Evolutionary conservation across 148 eudicot species (phyloP), one percentile per base, ranked within the genome.

Genomic region (Dianthus caryophyllus): DNA sequence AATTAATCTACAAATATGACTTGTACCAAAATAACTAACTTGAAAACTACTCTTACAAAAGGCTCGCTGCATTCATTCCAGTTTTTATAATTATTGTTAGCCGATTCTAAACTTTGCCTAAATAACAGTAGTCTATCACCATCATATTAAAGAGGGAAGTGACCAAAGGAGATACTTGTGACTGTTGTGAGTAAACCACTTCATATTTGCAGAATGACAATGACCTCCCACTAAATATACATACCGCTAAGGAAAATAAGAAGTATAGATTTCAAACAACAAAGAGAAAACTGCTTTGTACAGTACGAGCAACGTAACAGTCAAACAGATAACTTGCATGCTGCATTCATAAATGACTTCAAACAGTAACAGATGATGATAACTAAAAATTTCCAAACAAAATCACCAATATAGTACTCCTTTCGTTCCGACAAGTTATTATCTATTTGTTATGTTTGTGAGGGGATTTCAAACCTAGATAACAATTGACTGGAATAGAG

Each of bases 1-100:
- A 44, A 31, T 9, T 44, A 47, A 50, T 41, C 9, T 26, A 8
- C 25, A 48, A 63, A 39, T 21, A 69, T 21, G 39, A 70, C 65
- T 30, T 36, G 31, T 50, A 17, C 27, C 51, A 72, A 44, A 9
- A 17, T 1, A 15, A 38, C 16, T 55, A 50, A 59, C n/a, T 33
- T 30, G 27, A 8, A 55, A 46, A 48, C 24, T 7, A 12, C 21
- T 24, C 57, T 30, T 1, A 65, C 47, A 36, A 30, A 21, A 30
- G 17, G 14, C 18, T 36, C 1, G 9, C 16, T 8, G 49, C 8
- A 27, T 56, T 9, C 17, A 14, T 27, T 25, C 25, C 26, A 24
- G 59, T 54, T 54, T 22, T 30, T 54, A 24, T 9, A 17, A 56
- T 27, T 24, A 29, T 20, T 14, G 29, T 29, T 15, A 0, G 38